phyloP scores from a whole-genome alignment of 192 early-diverging fungal genomes.

The Rhizoclosmatium sp. region DNA sequence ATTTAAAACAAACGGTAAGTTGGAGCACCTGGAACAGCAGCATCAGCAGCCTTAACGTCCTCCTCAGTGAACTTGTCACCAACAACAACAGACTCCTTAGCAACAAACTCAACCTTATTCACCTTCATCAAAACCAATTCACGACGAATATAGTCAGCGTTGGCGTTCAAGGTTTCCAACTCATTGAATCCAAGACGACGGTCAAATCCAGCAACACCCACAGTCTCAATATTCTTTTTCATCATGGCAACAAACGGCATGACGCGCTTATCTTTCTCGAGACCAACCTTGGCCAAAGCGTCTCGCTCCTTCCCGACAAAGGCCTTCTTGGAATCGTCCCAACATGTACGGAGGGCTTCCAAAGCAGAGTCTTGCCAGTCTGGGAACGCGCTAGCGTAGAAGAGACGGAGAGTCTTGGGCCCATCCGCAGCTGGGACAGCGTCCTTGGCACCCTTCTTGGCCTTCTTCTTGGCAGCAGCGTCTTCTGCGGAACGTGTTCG shows the following conservation, averaged over 20 bases:
- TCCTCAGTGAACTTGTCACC: conserved; percentile 33
- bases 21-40: conserved; percentile 55
- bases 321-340: conserved; percentile 52
- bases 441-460: conserved; percentile 64
- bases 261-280: conserved; percentile 94
- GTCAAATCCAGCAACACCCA: conserved; percentile 79
- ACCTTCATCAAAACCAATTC: conserved; percentile 54
- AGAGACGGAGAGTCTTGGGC: conserved; percentile 79
- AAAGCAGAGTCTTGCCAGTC: conserved; percentile 87
- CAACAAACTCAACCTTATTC: conserved; percentile 42
- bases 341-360: conserved; percentile 49
- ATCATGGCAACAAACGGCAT: conserved; percentile 95
- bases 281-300: conserved; percentile 67
- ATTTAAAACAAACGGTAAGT: conserved; percentile 47
- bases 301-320: conserved; percentile 81
- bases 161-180: conserved; percentile 66
- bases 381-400: conserved; percentile 85
- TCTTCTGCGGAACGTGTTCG: conserved; percentile 84
- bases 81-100: conserved; percentile 33
- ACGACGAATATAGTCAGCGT: conserved; percentile 54
- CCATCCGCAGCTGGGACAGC: conserved; percentile 57
- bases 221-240: conserved; percentile 78
- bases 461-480: conserved; percentile 74
- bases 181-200: conserved; percentile 87
- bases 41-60: conserved; percentile 54